phyloP scores from a whole-genome alignment of 2,329 filamentous ascomycete genomes.

The Massarina eburnea region DNA sequence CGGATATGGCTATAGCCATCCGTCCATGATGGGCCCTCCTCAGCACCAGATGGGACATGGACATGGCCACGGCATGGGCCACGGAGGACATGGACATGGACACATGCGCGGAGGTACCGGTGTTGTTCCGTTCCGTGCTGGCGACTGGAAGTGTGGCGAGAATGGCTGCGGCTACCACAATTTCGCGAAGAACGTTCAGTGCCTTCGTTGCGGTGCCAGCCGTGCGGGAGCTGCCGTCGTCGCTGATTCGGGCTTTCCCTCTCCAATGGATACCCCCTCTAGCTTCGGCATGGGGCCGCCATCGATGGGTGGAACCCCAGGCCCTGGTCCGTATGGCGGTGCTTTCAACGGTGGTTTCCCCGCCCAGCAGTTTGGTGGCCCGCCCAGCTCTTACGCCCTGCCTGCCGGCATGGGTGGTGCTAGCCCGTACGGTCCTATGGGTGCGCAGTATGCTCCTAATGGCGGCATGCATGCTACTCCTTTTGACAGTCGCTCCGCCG shows the following conservation, averaged over 20 bases:
- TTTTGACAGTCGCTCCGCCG: constrained; percentile 90
- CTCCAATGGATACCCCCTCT: constrained; percentile 82
- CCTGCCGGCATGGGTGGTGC: constrained; percentile 82
- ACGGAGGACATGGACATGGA: constrained; percentile 38
- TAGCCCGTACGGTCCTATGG: constrained; percentile 75
- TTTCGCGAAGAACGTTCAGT: constrained; percentile 99
- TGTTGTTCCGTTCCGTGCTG: constrained; percentile 94
- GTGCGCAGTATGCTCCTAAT: constrained; percentile 73
- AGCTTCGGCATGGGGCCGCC: constrained; percentile 83
- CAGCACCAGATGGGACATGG: constrained; percentile 68
- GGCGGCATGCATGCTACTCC: constrained; percentile 80
- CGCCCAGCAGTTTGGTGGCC: constrained; percentile 80
- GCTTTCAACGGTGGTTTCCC: constrained; percentile 66
- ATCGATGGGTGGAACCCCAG: constrained; percentile 77
- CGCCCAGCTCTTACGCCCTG: constrained; percentile 84
- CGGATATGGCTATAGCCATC: constrained; percentile 58
- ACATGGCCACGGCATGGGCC: constrained; percentile 40
- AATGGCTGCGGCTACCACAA: constrained; percentile 98
- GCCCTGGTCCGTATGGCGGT: constrained; percentile 70
- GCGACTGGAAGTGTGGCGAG: constrained; percentile 98
- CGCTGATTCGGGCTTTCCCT: constrained; percentile 88
- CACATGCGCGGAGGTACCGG: constrained; percentile 74
- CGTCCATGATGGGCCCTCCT: constrained; percentile 59
- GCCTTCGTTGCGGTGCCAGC: constrained; percentile 91
- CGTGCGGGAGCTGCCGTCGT: constrained; percentile 92